These are phyloP conservation scores for Beauveria medogensis DNA, from an alignment of 2,329 filamentous ascomycete genomes.

Conservation along the genomic window DNA sequence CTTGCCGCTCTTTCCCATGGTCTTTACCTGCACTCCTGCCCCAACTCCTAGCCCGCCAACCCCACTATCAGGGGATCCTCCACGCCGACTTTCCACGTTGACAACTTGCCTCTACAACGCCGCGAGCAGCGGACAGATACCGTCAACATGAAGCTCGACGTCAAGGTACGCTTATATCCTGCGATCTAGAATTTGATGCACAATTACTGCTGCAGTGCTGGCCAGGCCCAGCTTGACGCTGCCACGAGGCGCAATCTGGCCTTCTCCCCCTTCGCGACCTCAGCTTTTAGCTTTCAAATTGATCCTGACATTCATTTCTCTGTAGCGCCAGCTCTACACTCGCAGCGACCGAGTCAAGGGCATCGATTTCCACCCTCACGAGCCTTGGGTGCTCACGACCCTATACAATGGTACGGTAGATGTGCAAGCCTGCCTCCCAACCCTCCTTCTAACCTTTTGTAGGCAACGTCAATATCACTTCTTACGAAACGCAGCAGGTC, in stretches of 20 bases:
- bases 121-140: constrained; percentile 14
- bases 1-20: not conserved
- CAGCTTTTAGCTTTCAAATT: not conserved
- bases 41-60: constrained; percentile 10
- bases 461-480: constrained; percentile 99
- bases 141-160: constrained; percentile 34
- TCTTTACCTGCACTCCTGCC: not conserved
- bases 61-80: constrained; percentile 14
- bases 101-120: constrained; percentile 6
- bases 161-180: constrained; percentile 27
- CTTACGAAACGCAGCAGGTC: constrained; percentile 90
- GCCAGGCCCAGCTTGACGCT: not conserved
- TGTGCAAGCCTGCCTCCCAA: not conserved
- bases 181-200: not conserved
- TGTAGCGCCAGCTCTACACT: constrained; percentile 46
- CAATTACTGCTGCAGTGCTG: not conserved
- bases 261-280: constrained; percentile 3
- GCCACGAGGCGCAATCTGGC: constrained; percentile 6
- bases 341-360: constrained; percentile 94
- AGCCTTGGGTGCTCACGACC: constrained; percentile 95
- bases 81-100: constrained; percentile 12
- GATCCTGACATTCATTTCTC: not conserved
- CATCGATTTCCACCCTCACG: constrained; percentile 93
- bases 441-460: not conserved
- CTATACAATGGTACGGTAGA: constrained; percentile 74